A percentile compares a stretch with the other conserved stretches of the same genome.
phyloP scores from a whole-genome alignment of 208 protist species.

The Kentomonas sorsogonicus region DNA sequence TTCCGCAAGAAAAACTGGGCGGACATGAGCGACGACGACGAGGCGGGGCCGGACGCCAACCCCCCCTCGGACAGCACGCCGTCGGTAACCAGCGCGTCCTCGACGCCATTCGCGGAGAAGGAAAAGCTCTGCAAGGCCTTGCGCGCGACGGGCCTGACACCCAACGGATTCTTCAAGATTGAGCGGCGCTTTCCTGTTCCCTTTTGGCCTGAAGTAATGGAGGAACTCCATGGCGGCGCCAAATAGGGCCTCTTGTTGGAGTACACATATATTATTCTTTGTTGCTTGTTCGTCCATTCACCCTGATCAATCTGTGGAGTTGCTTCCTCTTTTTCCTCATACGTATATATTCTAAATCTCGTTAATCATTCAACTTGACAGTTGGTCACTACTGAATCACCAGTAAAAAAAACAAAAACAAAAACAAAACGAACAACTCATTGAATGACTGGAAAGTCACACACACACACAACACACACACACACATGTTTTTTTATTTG shows the following conservation, averaged over 20 bases:
- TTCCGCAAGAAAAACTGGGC: slow-evolving; percentile 38
- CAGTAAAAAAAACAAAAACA: too few relatives aligned
- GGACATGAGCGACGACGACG: slow-evolving; percentile 41
- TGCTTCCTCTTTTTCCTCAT: too few relatives aligned
- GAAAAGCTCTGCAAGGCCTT: slow-evolving; percentile 60
- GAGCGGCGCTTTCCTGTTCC: slow-evolving; percentile 67
- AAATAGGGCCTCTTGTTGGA: neutral
- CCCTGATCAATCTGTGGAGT: neutral
- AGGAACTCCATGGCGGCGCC: slow-evolving; percentile 43
- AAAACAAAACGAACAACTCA: too few relatives aligned
- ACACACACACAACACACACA: too few relatives aligned
- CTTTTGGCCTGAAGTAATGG: slow-evolving; percentile 60
- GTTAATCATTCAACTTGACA: too few relatives aligned
- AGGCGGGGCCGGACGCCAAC: slow-evolving; percentile 7
- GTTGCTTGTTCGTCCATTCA: neutral
- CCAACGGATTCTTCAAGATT: slow-evolving; percentile 46
- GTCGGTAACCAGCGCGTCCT: slow-evolving; percentile 26
- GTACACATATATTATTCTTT: neutral
- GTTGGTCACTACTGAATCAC: too few relatives aligned
- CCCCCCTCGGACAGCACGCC: too few relatives aligned
- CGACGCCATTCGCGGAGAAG: slow-evolving; percentile 54
- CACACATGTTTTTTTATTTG: too few relatives aligned
- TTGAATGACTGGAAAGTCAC: too few relatives aligned
- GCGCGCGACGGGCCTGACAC: slow-evolving; percentile 20
- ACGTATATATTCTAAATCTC: too few relatives aligned